Evolutionary conservation across 257 asterid genomes (phyloP), one percentile per base, ranked within the genome.

Genomic region (Agastache rugosa): DNA sequence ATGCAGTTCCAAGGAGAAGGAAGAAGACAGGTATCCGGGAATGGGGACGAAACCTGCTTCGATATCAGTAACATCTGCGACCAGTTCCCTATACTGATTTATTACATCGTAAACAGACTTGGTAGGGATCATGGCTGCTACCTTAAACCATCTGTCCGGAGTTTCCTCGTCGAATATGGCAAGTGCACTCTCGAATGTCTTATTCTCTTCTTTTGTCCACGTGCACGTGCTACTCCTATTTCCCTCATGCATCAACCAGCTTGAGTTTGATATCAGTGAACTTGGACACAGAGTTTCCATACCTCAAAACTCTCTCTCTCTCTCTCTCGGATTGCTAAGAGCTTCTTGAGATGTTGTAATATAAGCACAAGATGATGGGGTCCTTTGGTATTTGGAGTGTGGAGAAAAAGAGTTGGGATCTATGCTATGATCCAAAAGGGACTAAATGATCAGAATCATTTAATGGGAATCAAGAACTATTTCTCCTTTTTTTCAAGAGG

Each of bases 201-300:
- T 83, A 89, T 93, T 93, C 83, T 93, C 97, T 72, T 90, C 96
- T 73, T 82, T 75, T 5, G 91, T 90, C 97, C 98, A 93, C 72
- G 54, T 74, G 69, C 76, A 78, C 11, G 11, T 37, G 41, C 44
- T 9, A 0, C 11, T 37, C 11, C 42, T 37, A 53, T 67, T 78
- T 6, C 78, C 75, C 54, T 79, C 76, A 22, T 75, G 82, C 54
- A 85, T 70, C 11, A 79, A 72, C 85, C 87, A 69, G 29, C 69
- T 39, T 7, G 86, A 77, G 56, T 75, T 79, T 64, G 78, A 56
- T 11, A 56, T 27, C n/a, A 69, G 27, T 12, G 85, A 39, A 71
- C 85, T 64, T 41, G 86, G 87, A 72, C 29, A 61, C 31, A 88
- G 67, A 17, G 85, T 84, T 55, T 81, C 95, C 97, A 92, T 31